Base-by-base conservation (phyloP, 176 grass and related monocot genomes). In the Eleusine indica region DNA sequence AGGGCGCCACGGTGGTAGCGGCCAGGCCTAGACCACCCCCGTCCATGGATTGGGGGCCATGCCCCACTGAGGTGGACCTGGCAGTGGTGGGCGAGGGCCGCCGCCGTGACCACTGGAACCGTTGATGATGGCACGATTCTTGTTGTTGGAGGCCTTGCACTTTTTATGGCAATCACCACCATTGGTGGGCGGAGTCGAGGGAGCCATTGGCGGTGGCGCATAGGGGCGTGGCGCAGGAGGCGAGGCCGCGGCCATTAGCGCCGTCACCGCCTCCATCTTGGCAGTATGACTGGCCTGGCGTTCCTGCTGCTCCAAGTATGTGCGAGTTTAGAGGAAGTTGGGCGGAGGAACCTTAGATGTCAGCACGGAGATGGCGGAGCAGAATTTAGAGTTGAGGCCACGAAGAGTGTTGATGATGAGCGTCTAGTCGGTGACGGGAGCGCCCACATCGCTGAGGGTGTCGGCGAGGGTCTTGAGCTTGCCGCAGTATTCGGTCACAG, bases 1-100 rank as follows among this genome's bases (percentile, higher is more conserved):
- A 0, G 58, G 2, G 1, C 7, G 7, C 21, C 19, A 25, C 0
- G 5, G 21, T 0, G 58, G 21, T 0, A 25, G 7, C 0, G 7
- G 7, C n/a, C 58, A 61, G 0, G 58, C 21, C 8, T 61, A 21
- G n/a, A 61, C 19, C 0, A 61, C 58, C 7, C 21, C 6, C 1
- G 58, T 61, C 58, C 7, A 16, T 3, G 51, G 51, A 16, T 25
- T 2, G 6, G 21, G 21, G n/a, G 21, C 5, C 21, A 47, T 47
- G 44, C 44, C 44, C 44, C 44, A 47, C 9, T 47, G 8, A 8
- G 4, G 57, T 0, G 1, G 2, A 7, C 57, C 1, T 6, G 21
- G 21, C 5, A 9, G 19, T 0, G 0, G 19, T 2, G 5, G 58
- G 7, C 21, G 1, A 10, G 21, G 2, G 0, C 2, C 58, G 3